phyloP scores from a whole-genome alignment of 208 protist genomes.

The Leishmania turanica region DNA sequence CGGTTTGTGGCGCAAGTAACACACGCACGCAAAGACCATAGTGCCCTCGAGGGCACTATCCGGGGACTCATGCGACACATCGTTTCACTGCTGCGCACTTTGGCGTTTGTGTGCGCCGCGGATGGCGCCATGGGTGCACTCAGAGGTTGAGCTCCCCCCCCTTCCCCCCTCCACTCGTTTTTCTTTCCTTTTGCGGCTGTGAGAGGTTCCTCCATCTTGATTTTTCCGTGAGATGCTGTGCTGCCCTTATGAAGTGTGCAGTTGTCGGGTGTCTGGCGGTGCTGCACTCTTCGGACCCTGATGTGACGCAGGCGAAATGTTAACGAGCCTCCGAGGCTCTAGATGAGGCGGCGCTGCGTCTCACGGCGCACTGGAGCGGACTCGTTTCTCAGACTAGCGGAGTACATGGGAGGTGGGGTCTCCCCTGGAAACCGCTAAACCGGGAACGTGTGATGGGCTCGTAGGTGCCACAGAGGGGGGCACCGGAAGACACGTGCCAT shows the following conservation, averaged over 20 bases:
- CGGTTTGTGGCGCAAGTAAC: neutral
- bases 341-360: neutral
- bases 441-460: neutral
- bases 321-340: neutral
- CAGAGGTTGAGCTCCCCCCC: neutral
- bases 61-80: neutral
- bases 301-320: neutral
- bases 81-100: neutral
- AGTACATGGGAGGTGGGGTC: neutral
- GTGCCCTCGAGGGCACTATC: neutral
- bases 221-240: neutral
- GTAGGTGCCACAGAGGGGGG: neutral
- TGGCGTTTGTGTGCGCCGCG: neutral
- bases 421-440: neutral
- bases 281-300: neutral
- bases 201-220: neutral
- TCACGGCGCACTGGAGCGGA: neutral
- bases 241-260: neutral
- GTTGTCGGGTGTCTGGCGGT: neutral
- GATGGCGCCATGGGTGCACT: neutral
- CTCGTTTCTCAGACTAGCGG: neutral
- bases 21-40: neutral
- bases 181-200: neutral
- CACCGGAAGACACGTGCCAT: neutral
- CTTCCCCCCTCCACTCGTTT: neutral